These are phyloP conservation scores for Graphilbum fragrans DNA, from an alignment of 2,329 filamentous ascomycete species.

Conservation along the genomic window DNA sequence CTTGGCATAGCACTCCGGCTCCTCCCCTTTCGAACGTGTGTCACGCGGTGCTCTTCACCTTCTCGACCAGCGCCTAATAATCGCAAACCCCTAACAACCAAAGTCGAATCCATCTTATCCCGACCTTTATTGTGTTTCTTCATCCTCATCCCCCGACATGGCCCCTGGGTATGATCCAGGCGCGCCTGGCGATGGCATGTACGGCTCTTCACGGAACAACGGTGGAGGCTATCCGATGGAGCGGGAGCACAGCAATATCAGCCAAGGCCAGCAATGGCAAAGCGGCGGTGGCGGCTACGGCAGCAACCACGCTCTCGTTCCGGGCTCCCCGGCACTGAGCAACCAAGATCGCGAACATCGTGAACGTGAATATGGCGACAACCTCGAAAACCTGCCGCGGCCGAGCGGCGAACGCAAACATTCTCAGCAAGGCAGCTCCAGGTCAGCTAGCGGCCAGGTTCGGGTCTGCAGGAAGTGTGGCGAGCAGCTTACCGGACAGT, in stretches of 20 bases:
- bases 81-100: too few species aligned
- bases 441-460: slow-evolving; percentile 44
- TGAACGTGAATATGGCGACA: not conserved
- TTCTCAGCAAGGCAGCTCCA: slow-evolving; percentile 27
- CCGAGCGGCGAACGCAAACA: slow-evolving; percentile 44
- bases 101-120: not conserved
- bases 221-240: slow-evolving; percentile 14
- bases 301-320: slow-evolving; percentile 13
- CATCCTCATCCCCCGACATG: slow-evolving; percentile 16
- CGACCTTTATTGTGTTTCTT: not conserved
- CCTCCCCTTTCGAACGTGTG: too few species aligned
- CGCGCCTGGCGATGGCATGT: slow-evolving; percentile 24
- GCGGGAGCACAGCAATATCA: slow-evolving; percentile 11
- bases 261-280: slow-evolving; percentile 9
- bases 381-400: slow-evolving; percentile 16
- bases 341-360: too few species aligned
- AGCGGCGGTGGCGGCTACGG: slow-evolving; percentile 10
- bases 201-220: slow-evolving; percentile 12
- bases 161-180: slow-evolving; percentile 34
- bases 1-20: too few species aligned
- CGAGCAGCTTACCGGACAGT: slow-evolving; percentile 82
- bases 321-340: slow-evolving; percentile 21
- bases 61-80: too few species aligned
- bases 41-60: too few species aligned
- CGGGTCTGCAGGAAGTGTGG: slow-evolving; percentile 78